phyloP scores from a whole-genome alignment of 768 basidiomycete species.

The Solioccasus polychromus region DNA sequence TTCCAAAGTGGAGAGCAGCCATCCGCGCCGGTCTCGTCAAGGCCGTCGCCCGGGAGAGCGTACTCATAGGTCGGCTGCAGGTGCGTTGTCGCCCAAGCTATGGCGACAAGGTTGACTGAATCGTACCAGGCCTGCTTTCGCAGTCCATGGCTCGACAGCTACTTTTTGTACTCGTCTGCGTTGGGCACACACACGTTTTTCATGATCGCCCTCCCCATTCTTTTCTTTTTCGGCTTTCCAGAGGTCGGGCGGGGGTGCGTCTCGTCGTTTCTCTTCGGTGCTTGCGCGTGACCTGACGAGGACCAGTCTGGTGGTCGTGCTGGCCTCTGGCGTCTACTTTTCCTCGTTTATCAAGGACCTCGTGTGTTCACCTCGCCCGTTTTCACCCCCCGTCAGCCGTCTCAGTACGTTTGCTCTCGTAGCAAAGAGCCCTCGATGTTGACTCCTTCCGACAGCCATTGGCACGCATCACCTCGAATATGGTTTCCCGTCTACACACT shows the following conservation, averaged over 20 bases:
- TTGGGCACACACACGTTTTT: constrained; percentile 91
- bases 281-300: too few relatives aligned
- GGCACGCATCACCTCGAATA: constrained; percentile 85
- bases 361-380: constrained; percentile 87
- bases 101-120: too few relatives aligned
- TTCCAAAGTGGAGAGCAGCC: constrained; percentile 65
- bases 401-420: constrained; percentile 59
- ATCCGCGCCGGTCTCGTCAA: constrained; percentile 54
- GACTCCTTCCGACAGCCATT: constrained; percentile 46
- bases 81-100: constrained; percentile 28
- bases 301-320: constrained; percentile 64
- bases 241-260: constrained; percentile 49
- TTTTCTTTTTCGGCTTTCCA: constrained; percentile 85
- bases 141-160: constrained; percentile 67
- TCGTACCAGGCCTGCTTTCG: constrained; percentile 48
- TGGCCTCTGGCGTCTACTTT: constrained; percentile 80
- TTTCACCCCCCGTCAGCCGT: constrained; percentile 86
- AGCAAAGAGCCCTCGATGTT: too few relatives aligned
- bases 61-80: constrained; percentile 65
- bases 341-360: constrained; percentile 88
- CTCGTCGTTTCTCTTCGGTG: not conserved
- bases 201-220: constrained; percentile 80
- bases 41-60: constrained; percentile 56
- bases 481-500: constrained; percentile 95
- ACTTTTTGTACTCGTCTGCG: constrained; percentile 80